Conservation (phyloP, 2,329 filamentous ascomycete species). For the Xylaria sp. region DNA sequence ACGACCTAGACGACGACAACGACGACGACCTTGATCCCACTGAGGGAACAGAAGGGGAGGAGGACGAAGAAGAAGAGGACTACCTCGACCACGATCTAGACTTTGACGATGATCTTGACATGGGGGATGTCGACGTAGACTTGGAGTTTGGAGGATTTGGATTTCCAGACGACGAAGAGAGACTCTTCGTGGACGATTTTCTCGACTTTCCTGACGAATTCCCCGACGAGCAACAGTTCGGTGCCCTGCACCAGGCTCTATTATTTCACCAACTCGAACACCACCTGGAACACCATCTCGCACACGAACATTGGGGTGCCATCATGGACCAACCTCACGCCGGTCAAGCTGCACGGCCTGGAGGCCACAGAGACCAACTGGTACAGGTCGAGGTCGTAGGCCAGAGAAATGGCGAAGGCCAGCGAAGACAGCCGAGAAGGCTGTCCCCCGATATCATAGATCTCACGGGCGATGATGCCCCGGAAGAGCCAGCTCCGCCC, state of each 20-base stretch:
- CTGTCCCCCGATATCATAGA: conserved; percentile 35
- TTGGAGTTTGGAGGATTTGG: conserved; percentile 17
- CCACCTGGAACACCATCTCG: conserved; percentile 17
- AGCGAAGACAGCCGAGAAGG: conserved; percentile 14
- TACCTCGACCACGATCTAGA: conserved; percentile 2
- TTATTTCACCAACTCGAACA: conserved; percentile 23
- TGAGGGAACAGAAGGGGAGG: background rate
- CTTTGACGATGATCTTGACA: conserved; percentile 18
- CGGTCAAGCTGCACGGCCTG: background rate
- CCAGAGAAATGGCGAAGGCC: conserved; percentile 9
- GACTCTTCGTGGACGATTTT: conserved; percentile 27
- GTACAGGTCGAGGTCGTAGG: conserved; percentile 33
- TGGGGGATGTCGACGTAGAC: conserved; percentile 17
- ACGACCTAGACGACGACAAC: background rate
- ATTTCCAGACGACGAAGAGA: conserved; percentile 19
- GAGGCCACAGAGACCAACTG: conserved; percentile 32
- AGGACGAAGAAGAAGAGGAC: background rate
- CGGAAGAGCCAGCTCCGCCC: background rate
- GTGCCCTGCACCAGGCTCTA: conserved; percentile 11
- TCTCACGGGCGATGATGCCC: conserved; percentile 37
- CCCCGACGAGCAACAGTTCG: conserved; percentile 5
- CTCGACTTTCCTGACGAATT: conserved; percentile 17
- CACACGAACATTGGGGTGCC: conserved; percentile 15
- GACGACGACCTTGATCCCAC: background rate
- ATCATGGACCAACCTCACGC: conserved; percentile 7